Evolutionary conservation across 768 basidiomycete species (phyloP).

Genomic region (Pleurotus salmoneostramineus): DNA sequence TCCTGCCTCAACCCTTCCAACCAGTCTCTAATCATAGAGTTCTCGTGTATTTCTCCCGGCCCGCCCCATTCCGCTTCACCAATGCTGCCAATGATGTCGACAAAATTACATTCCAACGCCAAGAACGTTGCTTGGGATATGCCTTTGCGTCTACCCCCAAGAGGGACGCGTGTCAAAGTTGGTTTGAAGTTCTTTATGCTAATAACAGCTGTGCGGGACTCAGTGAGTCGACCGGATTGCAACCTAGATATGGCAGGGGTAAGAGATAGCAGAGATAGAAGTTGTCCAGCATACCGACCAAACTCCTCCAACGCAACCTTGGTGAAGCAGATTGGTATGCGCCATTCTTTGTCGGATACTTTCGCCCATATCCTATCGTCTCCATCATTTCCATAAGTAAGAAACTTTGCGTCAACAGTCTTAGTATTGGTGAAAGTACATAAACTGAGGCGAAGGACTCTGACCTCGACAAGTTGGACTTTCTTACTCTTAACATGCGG

Average conservation of each 20-base stretch:
- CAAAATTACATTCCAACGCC: conserved; percentile 47
- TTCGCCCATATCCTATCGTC: conserved; percentile 56
- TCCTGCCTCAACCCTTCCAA: conserved; percentile 47
- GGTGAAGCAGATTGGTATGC: conserved; percentile 52
- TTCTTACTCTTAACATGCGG: conserved; percentile 35
- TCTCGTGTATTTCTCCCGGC: conserved; percentile 41
- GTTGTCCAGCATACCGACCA: conserved; percentile 23
- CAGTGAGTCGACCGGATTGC: conserved; percentile 32
- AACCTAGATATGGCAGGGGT: conserved; percentile 13
- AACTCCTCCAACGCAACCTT: conserved; percentile 45
- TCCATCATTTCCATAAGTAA: conserved; percentile 39
- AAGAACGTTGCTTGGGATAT: conserved; percentile 39
- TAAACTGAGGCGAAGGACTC: neutral
- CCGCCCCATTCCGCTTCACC: conserved; percentile 46
- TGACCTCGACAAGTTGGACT: conserved; percentile 58
- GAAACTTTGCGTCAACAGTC: conserved; percentile 36
- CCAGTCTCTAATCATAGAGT: conserved; percentile 46
- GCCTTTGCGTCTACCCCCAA: conserved; percentile 25
- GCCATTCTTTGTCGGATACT: conserved; percentile 53
- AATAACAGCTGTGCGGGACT: conserved; percentile 42
- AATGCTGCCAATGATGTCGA: conserved; percentile 38
- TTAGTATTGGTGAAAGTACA: neutral
- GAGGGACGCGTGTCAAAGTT: conserved; percentile 50
- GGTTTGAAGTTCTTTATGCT: conserved; percentile 46
- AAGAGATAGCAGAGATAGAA: neutral